Evolutionary conservation across 1,139 yeast genomes (phyloP).

Genomic region (Barnettozyma hawaiiensis): DNA sequence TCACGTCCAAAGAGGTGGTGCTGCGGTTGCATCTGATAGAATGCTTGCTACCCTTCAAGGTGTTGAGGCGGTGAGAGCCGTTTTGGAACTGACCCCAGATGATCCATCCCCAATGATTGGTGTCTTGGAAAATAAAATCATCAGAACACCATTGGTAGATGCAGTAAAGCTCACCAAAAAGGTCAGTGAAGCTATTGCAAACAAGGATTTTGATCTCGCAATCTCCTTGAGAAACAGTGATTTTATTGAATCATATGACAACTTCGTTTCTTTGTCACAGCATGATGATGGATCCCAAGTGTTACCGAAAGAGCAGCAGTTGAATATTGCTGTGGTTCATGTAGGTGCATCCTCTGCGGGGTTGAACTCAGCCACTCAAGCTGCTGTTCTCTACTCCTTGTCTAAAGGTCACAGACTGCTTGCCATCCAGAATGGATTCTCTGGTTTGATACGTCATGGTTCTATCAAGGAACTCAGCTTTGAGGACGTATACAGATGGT

Average conservation of each 20-base stretch:
- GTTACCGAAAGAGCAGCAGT: constrained; percentile 50
- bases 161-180: constrained; percentile 65
- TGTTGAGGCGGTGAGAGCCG: constrained; percentile 77
- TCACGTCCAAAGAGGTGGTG: constrained; percentile 84
- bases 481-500: constrained; percentile 72
- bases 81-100: constrained; percentile 60
- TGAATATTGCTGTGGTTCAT: constrained; percentile 65
- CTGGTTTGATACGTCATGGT: constrained; percentile 73
- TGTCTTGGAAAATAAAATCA: constrained; percentile 64
- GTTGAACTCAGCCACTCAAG: constrained; percentile 69
- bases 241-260: constrained; percentile 59
- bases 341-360: constrained; percentile 87
- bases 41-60: constrained; percentile 75
- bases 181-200: constrained; percentile 62
- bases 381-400: constrained; percentile 69
- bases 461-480: constrained; percentile 56
- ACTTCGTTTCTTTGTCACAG: constrained; percentile 60
- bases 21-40: constrained; percentile 77
- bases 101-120: constrained; percentile 78
- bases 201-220: constrained; percentile 57
- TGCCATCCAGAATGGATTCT: constrained; percentile 72
- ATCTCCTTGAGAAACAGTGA: constrained; percentile 66
- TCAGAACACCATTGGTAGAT: constrained; percentile 63
- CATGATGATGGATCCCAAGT: constrained; percentile 57
- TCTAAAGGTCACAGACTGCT: constrained; percentile 69